Percentiles rank a stretch among this genome's conserved stretches.
phyloP scores from a whole-genome alignment of 2,329 filamentous ascomycete genomes.

The Dryadomyces sulphureus region DNA sequence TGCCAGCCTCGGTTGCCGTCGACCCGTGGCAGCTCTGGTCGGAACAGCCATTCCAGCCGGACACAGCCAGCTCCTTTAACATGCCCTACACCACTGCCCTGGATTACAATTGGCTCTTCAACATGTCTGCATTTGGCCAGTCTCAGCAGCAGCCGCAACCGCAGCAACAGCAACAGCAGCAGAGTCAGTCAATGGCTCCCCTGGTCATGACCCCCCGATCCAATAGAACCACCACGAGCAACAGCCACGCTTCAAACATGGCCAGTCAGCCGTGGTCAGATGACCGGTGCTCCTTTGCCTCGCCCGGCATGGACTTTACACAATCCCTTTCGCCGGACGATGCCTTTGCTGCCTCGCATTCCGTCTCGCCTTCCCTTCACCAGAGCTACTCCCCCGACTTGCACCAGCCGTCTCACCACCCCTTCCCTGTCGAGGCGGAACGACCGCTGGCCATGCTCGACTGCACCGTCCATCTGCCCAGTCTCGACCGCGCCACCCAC shows the following conservation, averaged over 20 bases:
- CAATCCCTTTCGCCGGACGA: neutral
- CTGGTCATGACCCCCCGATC: neutral
- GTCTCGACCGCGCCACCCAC: neutral
- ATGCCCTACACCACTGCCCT: conserved; percentile 10
- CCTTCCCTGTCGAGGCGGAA: neutral
- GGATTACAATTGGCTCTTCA: conserved; percentile 11
- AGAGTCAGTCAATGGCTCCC: neutral
- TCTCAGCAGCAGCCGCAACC: neutral
- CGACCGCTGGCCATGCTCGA: conserved; percentile 4
- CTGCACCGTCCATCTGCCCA: neutral
- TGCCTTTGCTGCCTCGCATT: no score
- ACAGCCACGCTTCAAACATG: neutral
- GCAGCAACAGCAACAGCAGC: neutral
- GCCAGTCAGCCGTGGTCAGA: conserved; percentile 1
- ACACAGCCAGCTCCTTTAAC: conserved; percentile 11
- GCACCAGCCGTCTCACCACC: neutral
- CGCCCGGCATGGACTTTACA: neutral
- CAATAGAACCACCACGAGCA: neutral
- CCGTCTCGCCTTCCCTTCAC: no score
- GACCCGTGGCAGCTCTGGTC: conserved; percentile 1
- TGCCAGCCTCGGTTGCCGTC: neutral
- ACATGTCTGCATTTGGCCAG: neutral
- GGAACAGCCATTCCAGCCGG: conserved; percentile 9
- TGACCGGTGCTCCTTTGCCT: neutral
- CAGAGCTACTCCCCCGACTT: neutral